Conservation (phyloP, 2,329 filamentous ascomycete species). For the Talaromyces atroroseus region DNA sequence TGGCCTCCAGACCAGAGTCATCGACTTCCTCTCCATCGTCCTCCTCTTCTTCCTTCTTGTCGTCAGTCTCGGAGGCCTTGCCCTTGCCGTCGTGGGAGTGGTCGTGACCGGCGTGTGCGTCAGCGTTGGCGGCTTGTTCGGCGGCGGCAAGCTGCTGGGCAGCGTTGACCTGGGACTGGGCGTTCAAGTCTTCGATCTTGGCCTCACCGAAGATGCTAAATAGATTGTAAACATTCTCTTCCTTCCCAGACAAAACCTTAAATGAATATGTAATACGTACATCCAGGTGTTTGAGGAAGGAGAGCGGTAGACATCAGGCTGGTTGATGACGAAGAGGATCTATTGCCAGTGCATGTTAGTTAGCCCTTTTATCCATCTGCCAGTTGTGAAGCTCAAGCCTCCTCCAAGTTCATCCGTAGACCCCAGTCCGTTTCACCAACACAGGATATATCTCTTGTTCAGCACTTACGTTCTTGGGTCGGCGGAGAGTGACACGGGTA, state of each 20-base stretch:
- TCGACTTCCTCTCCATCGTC: constrained; percentile 96
- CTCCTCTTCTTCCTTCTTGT: constrained; percentile 70
- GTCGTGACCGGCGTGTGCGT: constrained; percentile 58
- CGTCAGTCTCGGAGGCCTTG: constrained; percentile 56
- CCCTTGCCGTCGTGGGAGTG: constrained; percentile 54
- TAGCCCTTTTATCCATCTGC: constrained; percentile 6
- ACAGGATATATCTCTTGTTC: neutral
- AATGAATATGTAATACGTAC: constrained; percentile 52
- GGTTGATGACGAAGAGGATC: constrained; percentile 99
- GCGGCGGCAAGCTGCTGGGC: constrained; percentile 87
- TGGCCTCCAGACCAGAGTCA: constrained; percentile 88
- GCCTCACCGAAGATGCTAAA: constrained; percentile 96
- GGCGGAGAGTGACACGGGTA: constrained; percentile 93
- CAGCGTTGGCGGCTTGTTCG: constrained; percentile 58
- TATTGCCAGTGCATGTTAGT: constrained; percentile 33
- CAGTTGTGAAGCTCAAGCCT: neutral
- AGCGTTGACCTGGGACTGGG: constrained; percentile 90
- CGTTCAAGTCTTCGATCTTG: constrained; percentile 99
- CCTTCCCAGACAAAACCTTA: neutral
- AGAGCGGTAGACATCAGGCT: constrained; percentile 99
- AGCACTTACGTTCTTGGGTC: constrained; percentile 90
- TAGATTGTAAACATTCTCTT: constrained; percentile 21
- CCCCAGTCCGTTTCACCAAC: neutral
- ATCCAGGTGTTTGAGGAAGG: constrained; percentile 99
- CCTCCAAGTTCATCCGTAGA: neutral